These are phyloP conservation scores for Chrysanthemum seticuspe DNA, from an alignment of 129 eudicot species.

Conservation along the genomic window DNA sequence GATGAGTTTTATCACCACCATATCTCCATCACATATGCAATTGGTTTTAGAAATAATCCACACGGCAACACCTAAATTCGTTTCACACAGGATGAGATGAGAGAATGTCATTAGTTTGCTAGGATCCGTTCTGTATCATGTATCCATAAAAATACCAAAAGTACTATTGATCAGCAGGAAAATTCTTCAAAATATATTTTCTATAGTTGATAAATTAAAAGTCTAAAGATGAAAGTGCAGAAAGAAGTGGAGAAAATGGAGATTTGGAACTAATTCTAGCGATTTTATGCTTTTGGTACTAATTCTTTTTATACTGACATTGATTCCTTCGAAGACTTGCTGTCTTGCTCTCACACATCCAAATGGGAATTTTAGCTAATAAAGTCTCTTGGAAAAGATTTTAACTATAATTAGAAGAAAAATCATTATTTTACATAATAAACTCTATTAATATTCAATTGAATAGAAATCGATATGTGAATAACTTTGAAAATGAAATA, in stretches of 20 bases:
- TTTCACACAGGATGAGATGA: too few relatives aligned
- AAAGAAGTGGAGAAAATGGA: conserved; percentile 9
- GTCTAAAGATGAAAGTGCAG: conserved; percentile 10
- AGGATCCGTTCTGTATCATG: too few relatives aligned
- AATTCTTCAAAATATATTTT: too few relatives aligned
- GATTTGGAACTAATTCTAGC: conserved; percentile 10
- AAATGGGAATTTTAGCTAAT: conserved; percentile 26
- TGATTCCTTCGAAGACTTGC: conserved; percentile 21
- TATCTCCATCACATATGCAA: too few relatives aligned
- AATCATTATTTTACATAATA: neutral
- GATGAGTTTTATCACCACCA: too few relatives aligned
- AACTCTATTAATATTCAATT: neutral
- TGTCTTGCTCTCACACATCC: conserved; percentile 16
- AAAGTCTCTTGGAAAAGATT: neutral
- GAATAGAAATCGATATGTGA: neutral
- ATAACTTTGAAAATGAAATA: conserved; percentile 17
- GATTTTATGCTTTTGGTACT: conserved; percentile 35
- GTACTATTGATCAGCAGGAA: too few relatives aligned
- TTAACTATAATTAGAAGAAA: conserved; percentile 2
- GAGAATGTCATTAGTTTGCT: too few relatives aligned
- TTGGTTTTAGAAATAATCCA: too few relatives aligned
- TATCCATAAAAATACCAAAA: too few relatives aligned
- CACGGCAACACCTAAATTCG: too few relatives aligned
- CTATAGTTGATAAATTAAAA: neutral
- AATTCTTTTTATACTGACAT: conserved; percentile 17